Evolutionary conservation across 75 land plant genomes (phyloP).

Genomic region (Cupressus sempervirens): DNA sequence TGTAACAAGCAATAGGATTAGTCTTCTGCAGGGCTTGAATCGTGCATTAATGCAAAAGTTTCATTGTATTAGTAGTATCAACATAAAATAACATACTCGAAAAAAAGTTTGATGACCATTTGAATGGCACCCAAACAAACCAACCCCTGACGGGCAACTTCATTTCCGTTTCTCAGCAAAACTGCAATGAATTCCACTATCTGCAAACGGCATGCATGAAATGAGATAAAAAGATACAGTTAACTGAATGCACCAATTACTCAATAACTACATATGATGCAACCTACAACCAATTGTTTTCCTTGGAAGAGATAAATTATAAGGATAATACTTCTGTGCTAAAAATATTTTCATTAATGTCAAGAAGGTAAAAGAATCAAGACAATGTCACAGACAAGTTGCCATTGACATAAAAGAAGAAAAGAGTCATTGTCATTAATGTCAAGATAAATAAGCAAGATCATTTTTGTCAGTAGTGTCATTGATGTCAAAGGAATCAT

Average conservation of each 20-base stretch:
- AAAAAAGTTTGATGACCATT: slow-evolving; percentile 66
- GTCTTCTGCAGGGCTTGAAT: background rate
- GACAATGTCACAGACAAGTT: no score
- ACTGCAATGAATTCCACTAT: slow-evolving; percentile 96
- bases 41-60: background rate
- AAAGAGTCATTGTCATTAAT: no score
- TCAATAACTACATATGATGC: background rate
- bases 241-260: background rate
- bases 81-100: slow-evolving; percentile 62
- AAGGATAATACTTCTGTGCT: background rate
- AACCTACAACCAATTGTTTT: background rate
- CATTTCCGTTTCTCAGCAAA: slow-evolving; percentile 66
- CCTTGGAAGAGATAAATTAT: background rate
- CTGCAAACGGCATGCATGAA: slow-evolving; percentile 31
- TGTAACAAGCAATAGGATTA: slow-evolving; percentile 22
- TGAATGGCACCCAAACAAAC: slow-evolving; percentile 65
- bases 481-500: no score
- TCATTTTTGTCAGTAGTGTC: no score
- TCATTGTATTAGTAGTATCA: background rate
- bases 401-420: no score
- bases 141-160: slow-evolving; percentile 78
- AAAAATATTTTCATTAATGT: background rate
- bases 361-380: no score
- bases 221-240: background rate
- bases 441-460: no score